phyloP scores from a whole-genome alignment of 2,329 filamentous ascomycete species.

The Cordyceps militaris region DNA sequence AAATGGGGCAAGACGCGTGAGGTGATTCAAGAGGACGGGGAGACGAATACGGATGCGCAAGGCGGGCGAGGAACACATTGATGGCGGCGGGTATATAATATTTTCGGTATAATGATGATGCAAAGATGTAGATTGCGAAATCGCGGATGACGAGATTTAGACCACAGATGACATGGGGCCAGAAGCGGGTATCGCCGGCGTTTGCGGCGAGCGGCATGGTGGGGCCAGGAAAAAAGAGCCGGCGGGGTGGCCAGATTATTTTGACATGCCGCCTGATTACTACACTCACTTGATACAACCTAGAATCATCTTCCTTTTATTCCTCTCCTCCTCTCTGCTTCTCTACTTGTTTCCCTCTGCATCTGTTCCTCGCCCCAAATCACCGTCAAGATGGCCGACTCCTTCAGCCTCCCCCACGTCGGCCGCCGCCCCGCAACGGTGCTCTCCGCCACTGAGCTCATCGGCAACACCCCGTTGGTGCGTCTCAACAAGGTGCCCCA shows the following conservation, averaged over 20 bases:
- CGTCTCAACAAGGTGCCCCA: constrained; percentile 89
- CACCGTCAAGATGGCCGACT: constrained; percentile 4
- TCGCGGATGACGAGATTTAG: not conserved
- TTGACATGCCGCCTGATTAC: not conserved
- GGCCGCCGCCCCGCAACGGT: constrained; percentile 32
- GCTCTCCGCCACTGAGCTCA: constrained; percentile 71
- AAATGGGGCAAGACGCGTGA: constrained; percentile 40
- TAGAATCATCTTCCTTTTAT: not conserved
- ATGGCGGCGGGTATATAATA: not conserved
- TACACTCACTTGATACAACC: not conserved
- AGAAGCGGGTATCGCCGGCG: constrained; percentile 7
- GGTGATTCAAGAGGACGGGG: constrained; percentile 24
- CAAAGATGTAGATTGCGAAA: not conserved
- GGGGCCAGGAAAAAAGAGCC: constrained; percentile 7
- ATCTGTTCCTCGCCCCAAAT: not conserved
- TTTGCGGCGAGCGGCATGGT: constrained; percentile 7
- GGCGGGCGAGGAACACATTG: constrained; percentile 18
- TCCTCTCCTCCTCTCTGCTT: not conserved
- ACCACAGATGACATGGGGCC: not conserved
- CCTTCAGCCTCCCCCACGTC: constrained; percentile 23
- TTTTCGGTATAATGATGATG: not conserved
- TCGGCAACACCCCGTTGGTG: constrained; percentile 93
- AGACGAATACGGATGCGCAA: constrained; percentile 15
- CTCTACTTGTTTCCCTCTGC: not conserved
- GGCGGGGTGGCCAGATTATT: not conserved